Evolutionary conservation across 2,329 filamentous ascomycete genomes (phyloP), one percentile per base, ranked within the genome.

Genomic region (Tympanopsis confertula): DNA sequence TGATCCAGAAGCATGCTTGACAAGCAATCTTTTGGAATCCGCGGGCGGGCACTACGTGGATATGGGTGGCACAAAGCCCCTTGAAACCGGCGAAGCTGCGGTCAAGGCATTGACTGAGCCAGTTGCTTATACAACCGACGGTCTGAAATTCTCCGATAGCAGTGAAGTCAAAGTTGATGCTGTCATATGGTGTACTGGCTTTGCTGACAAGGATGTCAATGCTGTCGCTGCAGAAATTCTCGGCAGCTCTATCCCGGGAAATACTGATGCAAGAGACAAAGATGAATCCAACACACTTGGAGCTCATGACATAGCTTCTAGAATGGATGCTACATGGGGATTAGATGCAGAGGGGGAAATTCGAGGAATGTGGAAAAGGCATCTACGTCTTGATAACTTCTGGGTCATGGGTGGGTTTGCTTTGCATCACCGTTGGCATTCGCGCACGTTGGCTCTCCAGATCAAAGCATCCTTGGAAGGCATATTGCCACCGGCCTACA

Each of bases 21-120:
- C 48, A 36, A 49, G 53, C 30, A 46, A 59, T 32, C 39, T 62
- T 13, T n/a, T 57, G 5, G 60, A 61, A 39, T 48, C 51, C 3
- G 55, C 45, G 2, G 61, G 61, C 5, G 59, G 61, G 0, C 61
- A 65, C 42, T 61, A 62, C 41, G 48, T 62, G 4, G 60, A 65
- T 35, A 43, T 61, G 3, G 59, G 58, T 5, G 54, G 51, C 5
- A 49, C 54, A 3, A 45, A 48, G 20, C 39, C 59, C 13, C 45
- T 63, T 4, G 47, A 42, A 2, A 48, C 57, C 10, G 54, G 55
- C 0, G 52, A 51, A 20, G 56, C 50, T 0, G 42, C 35, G 4
- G 40, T 62, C 7, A 55, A 51, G 38, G 50, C 46, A 0, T 43
- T 45, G 4, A 52, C 53, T 3, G 47, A 53, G 38, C 56, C 57